phyloP scores from a whole-genome alignment of 2,329 filamentous ascomycete genomes.

The Exophiala spinifera region DNA sequence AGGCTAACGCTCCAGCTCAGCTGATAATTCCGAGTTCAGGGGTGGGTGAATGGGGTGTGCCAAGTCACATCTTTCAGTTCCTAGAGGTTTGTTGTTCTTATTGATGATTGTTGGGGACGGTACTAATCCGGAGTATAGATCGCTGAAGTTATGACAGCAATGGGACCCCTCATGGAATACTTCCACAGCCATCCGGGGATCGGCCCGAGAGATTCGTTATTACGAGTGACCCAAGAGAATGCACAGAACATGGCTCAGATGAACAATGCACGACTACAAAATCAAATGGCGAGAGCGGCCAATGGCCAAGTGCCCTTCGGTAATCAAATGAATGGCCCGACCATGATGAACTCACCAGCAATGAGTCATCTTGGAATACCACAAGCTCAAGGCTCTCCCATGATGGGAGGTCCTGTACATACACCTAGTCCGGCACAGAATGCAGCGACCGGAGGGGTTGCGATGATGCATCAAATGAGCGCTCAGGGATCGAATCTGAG shows the following conservation, averaged over 20 bases:
- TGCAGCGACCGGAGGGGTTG: conserved; percentile 45
- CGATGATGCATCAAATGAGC: conserved; percentile 57
- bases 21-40: conserved; percentile 45
- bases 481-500: conserved; percentile 55
- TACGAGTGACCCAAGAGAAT: conserved; percentile 47
- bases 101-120: neutral
- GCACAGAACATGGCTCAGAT: conserved; percentile 32
- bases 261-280: conserved; percentile 21
- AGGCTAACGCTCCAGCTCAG: conserved; percentile 30
- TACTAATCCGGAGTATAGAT: conserved; percentile 46
- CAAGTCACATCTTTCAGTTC: conserved; percentile 56
- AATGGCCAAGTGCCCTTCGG: conserved; percentile 30
- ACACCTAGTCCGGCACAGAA: conserved; percentile 46
- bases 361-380: conserved; percentile 53
- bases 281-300: conserved; percentile 26
- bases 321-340: conserved; percentile 45
- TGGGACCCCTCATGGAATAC: conserved; percentile 59
- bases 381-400: conserved; percentile 47
- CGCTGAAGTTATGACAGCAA: conserved; percentile 63
- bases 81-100: conserved; percentile 53
- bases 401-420: conserved; percentile 52
- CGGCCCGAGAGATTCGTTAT: conserved; percentile 54
- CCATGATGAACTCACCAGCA: conserved; percentile 58
- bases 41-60: conserved; percentile 51
- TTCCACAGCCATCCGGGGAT: conserved; percentile 53